These are phyloP conservation scores for Coemansia sp. DNA, from an alignment of 192 early-diverging fungal genomes.

Conservation along the genomic window DNA sequence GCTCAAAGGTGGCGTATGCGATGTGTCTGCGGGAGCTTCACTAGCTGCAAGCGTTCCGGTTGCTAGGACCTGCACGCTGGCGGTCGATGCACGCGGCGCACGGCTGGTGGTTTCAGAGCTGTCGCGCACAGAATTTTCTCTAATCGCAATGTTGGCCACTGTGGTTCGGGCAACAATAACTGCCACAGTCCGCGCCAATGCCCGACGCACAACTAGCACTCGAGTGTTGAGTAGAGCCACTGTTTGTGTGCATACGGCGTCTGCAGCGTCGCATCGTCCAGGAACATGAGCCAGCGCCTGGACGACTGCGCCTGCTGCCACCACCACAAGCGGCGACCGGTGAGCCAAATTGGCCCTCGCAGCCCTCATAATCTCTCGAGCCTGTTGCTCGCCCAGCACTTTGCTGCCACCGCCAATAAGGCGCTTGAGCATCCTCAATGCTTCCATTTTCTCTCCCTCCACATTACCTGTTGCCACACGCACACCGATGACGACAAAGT, in stretches of 20 bases:
- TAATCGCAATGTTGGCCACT: slow-evolving; percentile 7
- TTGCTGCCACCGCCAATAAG: slow-evolving; percentile 70
- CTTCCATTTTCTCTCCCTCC: slow-evolving; percentile 61
- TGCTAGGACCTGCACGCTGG: background rate
- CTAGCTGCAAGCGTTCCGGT: background rate
- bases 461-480: slow-evolving; percentile 15
- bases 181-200: slow-evolving; percentile 25
- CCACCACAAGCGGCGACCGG: slow-evolving; percentile 59
- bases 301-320: slow-evolving; percentile 22
- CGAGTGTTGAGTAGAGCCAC: slow-evolving; percentile 22
- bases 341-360: slow-evolving; percentile 67
- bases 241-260: background rate
- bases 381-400: slow-evolving; percentile 63
- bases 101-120: slow-evolving; percentile 9
- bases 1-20: background rate
- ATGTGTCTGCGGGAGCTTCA: background rate
- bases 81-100: background rate
- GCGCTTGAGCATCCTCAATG: slow-evolving; percentile 61
- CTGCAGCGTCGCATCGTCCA: background rate
- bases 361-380: slow-evolving; percentile 71
- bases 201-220: slow-evolving; percentile 36
- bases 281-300: slow-evolving; percentile 22
- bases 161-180: slow-evolving; percentile 8
- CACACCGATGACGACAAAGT: slow-evolving; percentile 30
- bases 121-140: slow-evolving; percentile 9